A percentile compares a stretch with the other conserved stretches of the same genome.
These are phyloP conservation scores for Fusarium pininemorale DNA, from an alignment of 2,329 filamentous ascomycete species.

Conservation along the genomic window DNA sequence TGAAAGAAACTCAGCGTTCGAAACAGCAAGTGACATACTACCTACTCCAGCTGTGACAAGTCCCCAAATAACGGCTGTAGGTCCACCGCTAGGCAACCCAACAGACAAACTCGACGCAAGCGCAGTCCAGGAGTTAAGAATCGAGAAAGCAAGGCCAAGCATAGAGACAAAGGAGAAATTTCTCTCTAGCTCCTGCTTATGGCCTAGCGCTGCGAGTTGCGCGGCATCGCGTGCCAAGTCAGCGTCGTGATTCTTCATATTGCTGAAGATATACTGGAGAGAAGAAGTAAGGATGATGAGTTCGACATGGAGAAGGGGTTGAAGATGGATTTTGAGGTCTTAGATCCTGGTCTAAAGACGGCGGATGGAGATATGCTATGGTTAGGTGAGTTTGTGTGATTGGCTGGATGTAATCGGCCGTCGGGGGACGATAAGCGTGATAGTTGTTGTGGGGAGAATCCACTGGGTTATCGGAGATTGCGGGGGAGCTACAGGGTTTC, in stretches of 20 bases:
- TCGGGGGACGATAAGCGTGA: not conserved
- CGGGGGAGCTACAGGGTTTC: not conserved
- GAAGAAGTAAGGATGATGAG: fast-evolving
- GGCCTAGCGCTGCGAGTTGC: not conserved
- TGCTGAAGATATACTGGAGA: fast-evolving
- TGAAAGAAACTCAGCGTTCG: not conserved
- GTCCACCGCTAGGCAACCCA: not conserved
- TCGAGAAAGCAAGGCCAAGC: not conserved
- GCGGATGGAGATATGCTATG: not conserved
- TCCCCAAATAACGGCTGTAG: not conserved
- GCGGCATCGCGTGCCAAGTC: not conserved
- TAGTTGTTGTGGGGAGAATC: not conserved
- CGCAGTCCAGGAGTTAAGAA: not conserved
- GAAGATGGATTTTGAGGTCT: not conserved
- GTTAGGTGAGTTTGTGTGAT: not conserved
- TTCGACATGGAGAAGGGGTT: not conserved
- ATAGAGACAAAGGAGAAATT: not conserved
- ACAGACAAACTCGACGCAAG: not conserved
- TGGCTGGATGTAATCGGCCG: not conserved
- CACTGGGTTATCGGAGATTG: not conserved
- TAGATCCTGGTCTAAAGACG: not conserved
- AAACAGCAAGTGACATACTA: not conserved
- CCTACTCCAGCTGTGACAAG: not conserved
- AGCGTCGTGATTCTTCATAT: not conserved
- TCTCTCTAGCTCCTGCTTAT: not conserved